Conservation (phyloP, 768 basidiomycete genomes). For the Termitomyces sp. region DNA sequence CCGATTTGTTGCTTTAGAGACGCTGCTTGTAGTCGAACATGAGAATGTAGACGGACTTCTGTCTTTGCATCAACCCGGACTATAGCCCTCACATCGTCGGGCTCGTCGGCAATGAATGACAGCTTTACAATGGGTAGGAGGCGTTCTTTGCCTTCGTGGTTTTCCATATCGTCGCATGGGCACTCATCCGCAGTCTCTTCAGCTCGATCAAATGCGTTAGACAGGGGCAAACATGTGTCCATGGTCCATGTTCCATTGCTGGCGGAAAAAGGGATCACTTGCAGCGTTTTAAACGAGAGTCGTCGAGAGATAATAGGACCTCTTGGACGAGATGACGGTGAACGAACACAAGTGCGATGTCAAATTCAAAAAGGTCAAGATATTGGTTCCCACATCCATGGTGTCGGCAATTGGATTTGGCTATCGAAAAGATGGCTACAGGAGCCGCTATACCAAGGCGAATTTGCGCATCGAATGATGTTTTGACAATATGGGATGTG, state of each 20-base stretch:
- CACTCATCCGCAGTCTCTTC: slow-evolving; percentile 67
- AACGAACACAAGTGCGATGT: slow-evolving; percentile 48
- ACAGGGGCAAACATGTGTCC: slow-evolving; percentile 52
- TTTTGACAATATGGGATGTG: slow-evolving; percentile 36
- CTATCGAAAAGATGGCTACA: slow-evolving; percentile 55
- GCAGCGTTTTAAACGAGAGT: slow-evolving; percentile 28
- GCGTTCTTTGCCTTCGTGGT: slow-evolving; percentile 39
- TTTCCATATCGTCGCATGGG: slow-evolving; percentile 61
- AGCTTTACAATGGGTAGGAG: slow-evolving; percentile 42
- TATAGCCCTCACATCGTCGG: slow-evolving; percentile 41
- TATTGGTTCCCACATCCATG: slow-evolving; percentile 41
- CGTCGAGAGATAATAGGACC: slow-evolving; percentile 55
- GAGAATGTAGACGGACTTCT: slow-evolving; percentile 56
- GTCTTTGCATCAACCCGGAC: slow-evolving; percentile 52
- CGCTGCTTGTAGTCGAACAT: slow-evolving; percentile 58
- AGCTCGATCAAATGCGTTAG: slow-evolving; percentile 57
- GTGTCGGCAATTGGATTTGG: slow-evolving; percentile 36
- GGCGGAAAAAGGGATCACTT: slow-evolving; percentile 19
- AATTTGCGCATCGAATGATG: slow-evolving; percentile 53
- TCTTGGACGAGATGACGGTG: slow-evolving; percentile 53
- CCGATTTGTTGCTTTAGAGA: slow-evolving; percentile 50
- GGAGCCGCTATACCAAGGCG: slow-evolving; percentile 51
- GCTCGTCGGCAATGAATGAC: slow-evolving; percentile 29
- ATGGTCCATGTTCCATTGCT: slow-evolving; percentile 38
- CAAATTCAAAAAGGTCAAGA: slow-evolving; percentile 48